Base-by-base conservation (phyloP, 257 asterid species). In the Solanum chiquidenum region DNA sequence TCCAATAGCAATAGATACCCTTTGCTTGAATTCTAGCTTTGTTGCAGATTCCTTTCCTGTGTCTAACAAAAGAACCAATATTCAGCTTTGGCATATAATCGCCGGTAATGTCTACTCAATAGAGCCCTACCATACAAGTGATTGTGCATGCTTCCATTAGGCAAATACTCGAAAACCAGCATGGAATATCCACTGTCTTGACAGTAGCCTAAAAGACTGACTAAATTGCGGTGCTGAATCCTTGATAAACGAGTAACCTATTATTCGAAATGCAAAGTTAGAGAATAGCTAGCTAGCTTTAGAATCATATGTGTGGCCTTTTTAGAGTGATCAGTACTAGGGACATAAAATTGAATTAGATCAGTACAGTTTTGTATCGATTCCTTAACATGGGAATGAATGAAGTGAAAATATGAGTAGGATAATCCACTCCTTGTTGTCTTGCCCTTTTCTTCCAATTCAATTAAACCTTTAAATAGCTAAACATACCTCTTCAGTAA, bases 21-120 rank as follows among this genome's bases (percentile, higher is more conserved):
- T 92, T 84, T 92, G 98, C 94, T 93, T 95, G 86, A 95, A 95
- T 72, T 95, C 98, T 25, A 95, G 93, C 92, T 92, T 95, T 23
- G 92, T 90, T 11, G 74, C 85, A 3, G 90, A 89, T 74, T 87
- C 93, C 87, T 90, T 88, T 18, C 92, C 94, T 5, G 89, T 87
- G 60, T 88, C 92, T 91, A 72, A 83, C 66, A 44, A 88, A 23
- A 52, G 35, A 21, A 86, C 21, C 44, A 27, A 16, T 29, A 68
- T 13, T 86, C 27, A 86, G 40, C 37, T 88, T 11, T 84, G 37
- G 85, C 38, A 86, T 33, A 75, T 52, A 83, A 21, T 5, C 21
- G 44, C 35, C 0, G 9, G 73, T 27, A 14, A 1, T 27, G 40
- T 58, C 69, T 33, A 3, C 79, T 9, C 27, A n/a, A 69, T 68